Evolutionary conservation across 306 rosid species (phyloP).

Genomic region (Inga leiocalycina): DNA sequence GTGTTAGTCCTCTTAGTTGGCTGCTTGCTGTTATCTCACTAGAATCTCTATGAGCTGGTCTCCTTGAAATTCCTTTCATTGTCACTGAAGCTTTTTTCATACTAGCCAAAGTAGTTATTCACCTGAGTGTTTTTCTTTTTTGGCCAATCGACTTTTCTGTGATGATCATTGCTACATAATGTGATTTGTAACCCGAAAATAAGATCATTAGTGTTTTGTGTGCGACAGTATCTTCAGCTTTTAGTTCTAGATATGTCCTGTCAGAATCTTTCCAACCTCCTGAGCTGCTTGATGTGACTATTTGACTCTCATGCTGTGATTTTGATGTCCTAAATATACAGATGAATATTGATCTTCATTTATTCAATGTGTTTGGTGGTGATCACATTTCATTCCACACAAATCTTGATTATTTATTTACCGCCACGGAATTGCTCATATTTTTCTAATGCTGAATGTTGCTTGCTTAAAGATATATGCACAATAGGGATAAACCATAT

Average conservation of each 20-base stretch:
- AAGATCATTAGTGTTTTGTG: not conserved
- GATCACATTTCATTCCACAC: conserved; percentile 10
- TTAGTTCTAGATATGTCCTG: conserved; percentile 3
- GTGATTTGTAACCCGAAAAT: conserved; percentile 10
- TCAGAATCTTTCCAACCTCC: conserved; percentile 1
- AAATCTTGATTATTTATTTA: conserved; percentile 16
- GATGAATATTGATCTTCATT: conserved; percentile 12
- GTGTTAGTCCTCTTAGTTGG: conserved; percentile 2
- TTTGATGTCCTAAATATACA: conserved; percentile 22
- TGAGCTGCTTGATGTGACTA: conserved; percentile 4
- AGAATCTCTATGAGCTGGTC: not conserved
- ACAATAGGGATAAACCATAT: not conserved
- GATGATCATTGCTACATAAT: conserved; percentile 13
- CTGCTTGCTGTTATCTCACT: conserved; percentile 23
- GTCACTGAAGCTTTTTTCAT: not conserved
- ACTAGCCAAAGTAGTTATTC: not conserved
- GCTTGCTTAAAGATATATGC: conserved; percentile 28
- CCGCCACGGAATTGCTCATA: not conserved
- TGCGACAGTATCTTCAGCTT: conserved; percentile 1
- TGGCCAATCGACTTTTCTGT: not conserved
- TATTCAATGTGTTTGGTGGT: conserved; percentile 8
- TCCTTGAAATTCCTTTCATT: not conserved
- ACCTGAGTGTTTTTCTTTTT: not conserved
- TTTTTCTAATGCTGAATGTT: not conserved
- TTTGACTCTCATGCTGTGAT: conserved; percentile 10